These are phyloP conservation scores for Wickerhamomyces mucosus DNA, from an alignment of 805 yeast species.

Conservation along the genomic window DNA sequence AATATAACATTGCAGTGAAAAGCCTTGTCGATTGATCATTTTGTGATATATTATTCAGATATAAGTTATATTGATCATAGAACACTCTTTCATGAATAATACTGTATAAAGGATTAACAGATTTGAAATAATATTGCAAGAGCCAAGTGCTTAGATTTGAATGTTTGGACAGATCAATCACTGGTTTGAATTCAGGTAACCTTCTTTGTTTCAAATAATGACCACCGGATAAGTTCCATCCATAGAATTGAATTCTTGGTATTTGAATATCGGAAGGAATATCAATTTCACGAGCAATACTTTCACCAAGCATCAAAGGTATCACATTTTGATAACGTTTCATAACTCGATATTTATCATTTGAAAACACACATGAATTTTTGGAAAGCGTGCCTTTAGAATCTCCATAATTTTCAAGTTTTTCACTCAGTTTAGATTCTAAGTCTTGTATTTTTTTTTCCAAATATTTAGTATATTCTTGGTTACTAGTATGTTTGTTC, in stretches of 20 bases:
- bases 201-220: constrained; percentile 33
- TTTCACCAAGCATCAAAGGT: constrained; percentile 29
- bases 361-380: constrained; percentile 22
- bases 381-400: constrained; percentile 12
- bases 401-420: background rate
- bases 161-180: constrained; percentile 15
- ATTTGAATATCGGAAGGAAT: constrained; percentile 23
- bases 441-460: constrained; percentile 33
- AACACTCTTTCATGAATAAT: constrained; percentile 46
- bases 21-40: constrained; percentile 28
- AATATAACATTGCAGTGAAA: constrained; percentile 40
- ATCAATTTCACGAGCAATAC: constrained; percentile 24
- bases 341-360: constrained; percentile 36
- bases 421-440: constrained; percentile 18
- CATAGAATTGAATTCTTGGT: constrained; percentile 54
- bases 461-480: constrained; percentile 23
- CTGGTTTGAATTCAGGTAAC: constrained; percentile 19
- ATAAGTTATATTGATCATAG: constrained; percentile 34
- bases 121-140: constrained; percentile 32
- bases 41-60: constrained; percentile 25
- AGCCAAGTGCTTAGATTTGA: constrained; percentile 24
- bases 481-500: background rate
- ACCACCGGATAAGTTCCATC: constrained; percentile 59
- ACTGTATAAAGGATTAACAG: constrained; percentile 43
- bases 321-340: constrained; percentile 36